These are phyloP conservation scores for Scleroderma citrinum DNA, from an alignment of 768 basidiomycete species.

Conservation along the genomic window DNA sequence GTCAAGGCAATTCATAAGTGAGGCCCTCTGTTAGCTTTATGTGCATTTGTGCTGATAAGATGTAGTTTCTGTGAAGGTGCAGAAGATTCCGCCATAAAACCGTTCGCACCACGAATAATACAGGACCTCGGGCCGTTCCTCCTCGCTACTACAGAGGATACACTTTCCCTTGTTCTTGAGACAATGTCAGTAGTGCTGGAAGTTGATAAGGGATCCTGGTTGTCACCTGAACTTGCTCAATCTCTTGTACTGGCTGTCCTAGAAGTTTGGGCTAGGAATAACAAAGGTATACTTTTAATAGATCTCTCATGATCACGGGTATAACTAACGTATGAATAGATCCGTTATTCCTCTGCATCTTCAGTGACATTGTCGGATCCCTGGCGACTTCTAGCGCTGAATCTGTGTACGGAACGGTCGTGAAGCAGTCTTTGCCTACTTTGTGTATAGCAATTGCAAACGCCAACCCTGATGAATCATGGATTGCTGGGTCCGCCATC, in stretches of 20 bases:
- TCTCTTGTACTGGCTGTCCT: conserved; percentile 63
- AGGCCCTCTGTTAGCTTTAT: conserved; percentile 16
- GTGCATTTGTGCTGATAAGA: conserved; percentile 1
- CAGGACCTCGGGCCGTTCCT: conserved; percentile 82
- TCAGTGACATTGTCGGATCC: conserved; percentile 72
- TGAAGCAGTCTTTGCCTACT: conserved; percentile 66
- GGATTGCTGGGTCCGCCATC: conserved; percentile 74
- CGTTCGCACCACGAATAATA: conserved; percentile 69
- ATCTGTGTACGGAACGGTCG: conserved; percentile 66
- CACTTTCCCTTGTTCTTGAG: conserved; percentile 82
- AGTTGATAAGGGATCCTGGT: conserved; percentile 68
- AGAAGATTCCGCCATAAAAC: conserved; percentile 48
- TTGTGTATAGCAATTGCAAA: conserved; percentile 60
- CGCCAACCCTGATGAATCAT: conserved; percentile 58
- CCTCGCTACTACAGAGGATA: conserved; percentile 75
- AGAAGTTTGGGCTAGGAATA: conserved; percentile 83
- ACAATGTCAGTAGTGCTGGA: conserved; percentile 75
- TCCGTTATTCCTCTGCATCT: conserved; percentile 81
- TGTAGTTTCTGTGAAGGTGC: conserved; percentile 64
- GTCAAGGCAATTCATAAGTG: conserved; percentile 93
- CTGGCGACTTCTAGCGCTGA: conserved; percentile 56
- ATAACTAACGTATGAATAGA: conserved; percentile 41
- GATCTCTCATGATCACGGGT: not conserved
- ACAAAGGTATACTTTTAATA: conserved; percentile 52
- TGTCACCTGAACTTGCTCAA: conserved; percentile 58